Evolutionary conservation across 495 filamentous ascomycete genomes (phyloP).

Genomic region (Umbilicaria muhlenbergii): DNA sequence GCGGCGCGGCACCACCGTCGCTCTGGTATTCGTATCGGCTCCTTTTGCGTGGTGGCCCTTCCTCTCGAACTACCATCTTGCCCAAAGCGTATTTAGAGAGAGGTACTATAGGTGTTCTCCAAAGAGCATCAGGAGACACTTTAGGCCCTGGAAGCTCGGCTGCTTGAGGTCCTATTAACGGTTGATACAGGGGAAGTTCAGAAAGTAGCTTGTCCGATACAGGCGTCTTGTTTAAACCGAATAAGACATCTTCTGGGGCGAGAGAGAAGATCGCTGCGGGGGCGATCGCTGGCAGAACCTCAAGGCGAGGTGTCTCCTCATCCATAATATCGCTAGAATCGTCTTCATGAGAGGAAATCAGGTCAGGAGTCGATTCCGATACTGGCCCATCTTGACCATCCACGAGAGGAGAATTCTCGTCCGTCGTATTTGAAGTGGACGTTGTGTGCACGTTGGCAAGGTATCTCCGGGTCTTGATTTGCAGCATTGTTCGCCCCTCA

Average conservation of each 20-base stretch:
- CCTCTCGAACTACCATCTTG: conserved; percentile 53
- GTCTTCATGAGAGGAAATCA: conserved; percentile 48
- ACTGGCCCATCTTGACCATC: not conserved
- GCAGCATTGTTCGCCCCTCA: conserved; percentile 44
- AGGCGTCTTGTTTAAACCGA: conserved; percentile 59
- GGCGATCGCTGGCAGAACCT: conserved; percentile 25
- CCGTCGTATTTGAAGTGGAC: conserved; percentile 13
- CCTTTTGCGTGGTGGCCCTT: conserved; percentile 55
- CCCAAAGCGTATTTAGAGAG: conserved; percentile 73
- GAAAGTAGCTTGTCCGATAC: conserved; percentile 68
- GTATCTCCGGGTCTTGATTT: conserved; percentile 8
- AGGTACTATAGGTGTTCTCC: conserved; percentile 65
- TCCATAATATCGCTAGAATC: conserved; percentile 35
- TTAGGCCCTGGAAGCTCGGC: conserved; percentile 37
- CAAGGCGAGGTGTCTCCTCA: conserved; percentile 26
- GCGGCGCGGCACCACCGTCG: conserved; percentile 28
- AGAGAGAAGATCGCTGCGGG: conserved; percentile 73
- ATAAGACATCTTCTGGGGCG: conserved; percentile 65
- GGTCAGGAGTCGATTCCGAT: conserved; percentile 50
- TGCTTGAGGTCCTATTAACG: conserved; percentile 41
- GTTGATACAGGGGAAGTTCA: conserved; percentile 66
- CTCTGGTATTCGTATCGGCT: conserved; percentile 67
- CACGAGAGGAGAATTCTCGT: conserved; percentile 16
- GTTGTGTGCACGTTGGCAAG: conserved; percentile 6
- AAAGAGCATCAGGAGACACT: conserved; percentile 47